These are phyloP conservation scores for Fonsecaea monophora DNA, from an alignment of 2,329 filamentous ascomycete genomes.

Conservation along the genomic window DNA sequence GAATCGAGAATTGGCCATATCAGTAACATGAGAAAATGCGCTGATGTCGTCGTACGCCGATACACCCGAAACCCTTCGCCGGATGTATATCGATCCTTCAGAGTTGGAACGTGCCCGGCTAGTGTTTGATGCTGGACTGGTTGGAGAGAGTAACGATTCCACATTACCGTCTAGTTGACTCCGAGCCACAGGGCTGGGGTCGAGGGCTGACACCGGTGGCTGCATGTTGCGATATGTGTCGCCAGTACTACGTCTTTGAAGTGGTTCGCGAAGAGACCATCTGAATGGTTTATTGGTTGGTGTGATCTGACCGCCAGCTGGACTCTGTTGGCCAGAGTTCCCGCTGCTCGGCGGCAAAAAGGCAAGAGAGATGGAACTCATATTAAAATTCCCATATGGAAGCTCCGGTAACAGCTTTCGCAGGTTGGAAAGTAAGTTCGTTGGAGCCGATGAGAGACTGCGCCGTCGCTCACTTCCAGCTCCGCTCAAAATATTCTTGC, in stretches of 20 bases:
- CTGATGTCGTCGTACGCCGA: constrained; percentile 86
- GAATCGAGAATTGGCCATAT: constrained; percentile 85
- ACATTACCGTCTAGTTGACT: constrained; percentile 40
- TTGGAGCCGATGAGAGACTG: constrained; percentile 25
- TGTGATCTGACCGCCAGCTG: constrained; percentile 12
- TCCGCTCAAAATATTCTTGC: constrained; percentile 20
- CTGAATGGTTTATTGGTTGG: constrained; percentile 20
- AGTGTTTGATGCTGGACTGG: constrained; percentile 42
- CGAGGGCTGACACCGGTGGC: constrained; percentile 1
- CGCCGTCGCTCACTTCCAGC: constrained; percentile 22
- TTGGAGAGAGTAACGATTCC: constrained; percentile 35
- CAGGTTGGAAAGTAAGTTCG: constrained; percentile 26
- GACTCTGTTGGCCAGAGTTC: constrained; percentile 18
- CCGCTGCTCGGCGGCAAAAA: constrained; percentile 18
- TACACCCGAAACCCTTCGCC: constrained; percentile 75
- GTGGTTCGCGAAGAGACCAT: constrained; percentile 24
- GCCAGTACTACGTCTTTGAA: constrained; percentile 2
- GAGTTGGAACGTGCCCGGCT: constrained; percentile 69
- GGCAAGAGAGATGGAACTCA: constrained; percentile 27
- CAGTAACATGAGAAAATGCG: constrained; percentile 78
- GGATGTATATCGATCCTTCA: constrained; percentile 76
- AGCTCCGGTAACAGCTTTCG: constrained; percentile 33
- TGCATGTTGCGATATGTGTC: background rate
- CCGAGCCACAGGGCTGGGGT: background rate
- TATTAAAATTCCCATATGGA: constrained; percentile 26